Percentiles rank a stretch among this genome's conserved stretches.
phyloP scores from a whole-genome alignment of 352 stramenopile genomes.

The Phytopythium kandeliae region DNA sequence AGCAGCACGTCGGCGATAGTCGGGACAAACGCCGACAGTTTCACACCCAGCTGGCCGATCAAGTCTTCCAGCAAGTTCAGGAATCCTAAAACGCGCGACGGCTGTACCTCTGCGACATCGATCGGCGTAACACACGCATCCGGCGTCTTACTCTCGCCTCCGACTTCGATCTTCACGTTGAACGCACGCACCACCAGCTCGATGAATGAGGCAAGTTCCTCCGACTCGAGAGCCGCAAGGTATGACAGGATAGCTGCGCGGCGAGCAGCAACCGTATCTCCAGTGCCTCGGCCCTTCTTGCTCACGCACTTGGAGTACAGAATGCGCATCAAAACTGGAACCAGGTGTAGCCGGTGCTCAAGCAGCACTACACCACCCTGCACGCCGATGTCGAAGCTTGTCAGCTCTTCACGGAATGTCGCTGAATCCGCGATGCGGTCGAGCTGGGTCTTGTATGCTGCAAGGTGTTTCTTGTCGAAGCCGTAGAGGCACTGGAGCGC shows the following conservation, averaged over 20 bases:
- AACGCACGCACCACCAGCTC: constrained; percentile 88
- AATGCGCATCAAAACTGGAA: constrained; percentile 85
- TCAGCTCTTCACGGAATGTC: constrained; percentile 88
- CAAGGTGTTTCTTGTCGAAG: constrained; percentile 78
- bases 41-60: constrained; percentile 80
- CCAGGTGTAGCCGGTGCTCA: constrained; percentile 70
- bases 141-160: neutral
- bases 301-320: constrained; percentile 90
- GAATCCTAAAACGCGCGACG: constrained; percentile 83
- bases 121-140: neutral
- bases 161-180: constrained; percentile 38
- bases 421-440: constrained; percentile 72
- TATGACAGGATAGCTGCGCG: constrained; percentile 89
- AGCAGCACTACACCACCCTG: constrained; percentile 62
- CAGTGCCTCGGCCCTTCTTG: constrained; percentile 77
- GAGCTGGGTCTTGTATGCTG: constrained; percentile 84
- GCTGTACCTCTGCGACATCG: constrained; percentile 45
- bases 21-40: constrained; percentile 77
- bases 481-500: constrained; percentile 83
- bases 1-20: constrained; percentile 71
- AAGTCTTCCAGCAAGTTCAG: constrained; percentile 88
- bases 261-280: constrained; percentile 80
- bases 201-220: constrained; percentile 84
- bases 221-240: constrained; percentile 64
- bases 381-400: constrained; percentile 81